Conservation (phyloP, 2,329 filamentous ascomycete genomes). For the Lachnellula cervina region DNA sequence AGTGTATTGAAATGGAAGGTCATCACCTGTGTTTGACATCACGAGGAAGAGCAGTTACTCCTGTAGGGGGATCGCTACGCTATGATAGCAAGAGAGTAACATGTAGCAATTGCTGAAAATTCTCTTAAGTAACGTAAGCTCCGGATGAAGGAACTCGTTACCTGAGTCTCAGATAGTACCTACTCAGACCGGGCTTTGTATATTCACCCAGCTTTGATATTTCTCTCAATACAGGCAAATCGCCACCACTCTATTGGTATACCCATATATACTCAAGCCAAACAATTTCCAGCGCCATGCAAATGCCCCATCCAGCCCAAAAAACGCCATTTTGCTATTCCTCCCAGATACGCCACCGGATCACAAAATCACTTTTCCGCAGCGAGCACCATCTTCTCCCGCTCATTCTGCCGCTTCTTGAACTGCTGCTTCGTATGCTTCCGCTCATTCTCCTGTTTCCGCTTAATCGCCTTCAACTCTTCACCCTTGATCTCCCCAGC, state of each 20-base stretch:
- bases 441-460: conserved; percentile 88
- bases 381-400: conserved; percentile 88
- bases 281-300: conserved; percentile 7
- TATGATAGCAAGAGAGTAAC: too few species aligned
- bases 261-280: background rate
- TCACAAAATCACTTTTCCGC: conserved; percentile 23
- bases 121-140: too few species aligned
- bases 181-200: too few species aligned
- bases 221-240: too few species aligned
- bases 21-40: too few species aligned
- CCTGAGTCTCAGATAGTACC: too few species aligned
- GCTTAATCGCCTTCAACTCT: conserved; percentile 82
- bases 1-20: too few species aligned
- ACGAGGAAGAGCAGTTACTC: too few species aligned
- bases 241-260: conserved; percentile 4
- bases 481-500: conserved; percentile 89
- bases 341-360: conserved; percentile 1
- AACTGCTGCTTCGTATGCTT: conserved; percentile 84
- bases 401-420: conserved; percentile 67
- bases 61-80: too few species aligned
- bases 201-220: too few species aligned
- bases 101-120: too few species aligned
- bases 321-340: conserved; percentile 4
- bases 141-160: too few species aligned
- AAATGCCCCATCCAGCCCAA: conserved; percentile 5